Conservation (phyloP, 2,329 filamentous ascomycete species). For the Microdochium nivale region DNA sequence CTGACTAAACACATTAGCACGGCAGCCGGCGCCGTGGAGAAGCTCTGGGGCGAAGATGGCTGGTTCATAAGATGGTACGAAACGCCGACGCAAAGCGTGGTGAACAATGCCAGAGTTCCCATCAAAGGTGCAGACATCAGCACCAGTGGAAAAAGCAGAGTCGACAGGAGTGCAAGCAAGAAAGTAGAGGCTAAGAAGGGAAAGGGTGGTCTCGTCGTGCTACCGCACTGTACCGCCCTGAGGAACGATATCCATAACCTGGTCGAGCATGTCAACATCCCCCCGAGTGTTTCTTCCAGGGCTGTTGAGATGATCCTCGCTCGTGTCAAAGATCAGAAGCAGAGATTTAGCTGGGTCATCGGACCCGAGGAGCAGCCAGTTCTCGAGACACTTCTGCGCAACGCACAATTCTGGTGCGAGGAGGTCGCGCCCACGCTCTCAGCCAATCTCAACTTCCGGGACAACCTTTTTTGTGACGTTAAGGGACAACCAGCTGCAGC, state of each 20-base stretch:
- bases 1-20: slow-evolving; percentile 10
- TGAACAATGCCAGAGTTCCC: neutral
- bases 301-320: slow-evolving; percentile 5
- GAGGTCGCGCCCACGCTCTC: slow-evolving; percentile 8
- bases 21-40: slow-evolving; percentile 5
- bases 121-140: neutral
- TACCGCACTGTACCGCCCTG: neutral
- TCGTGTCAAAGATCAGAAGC: slow-evolving; percentile 2
- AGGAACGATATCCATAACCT: slow-evolving; percentile 6
- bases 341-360: slow-evolving; percentile 9
- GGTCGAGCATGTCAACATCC: slow-evolving; percentile 6
- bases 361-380: slow-evolving; percentile 8
- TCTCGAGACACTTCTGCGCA: slow-evolving; percentile 7
- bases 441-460: slow-evolving; percentile 2
- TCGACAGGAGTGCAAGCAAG: neutral
- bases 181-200: neutral
- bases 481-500: neutral
- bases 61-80: slow-evolving; percentile 10
- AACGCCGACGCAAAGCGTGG: neutral
- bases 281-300: neutral
- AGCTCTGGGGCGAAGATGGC: slow-evolving; percentile 7
- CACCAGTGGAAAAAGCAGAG: neutral
- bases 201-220: neutral
- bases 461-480: neutral
- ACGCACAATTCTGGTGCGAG: slow-evolving; percentile 3